Evolutionary conservation across 2,329 filamentous ascomycete genomes (phyloP), one percentile per base, ranked within the genome.

Genomic region (Chaetomium strumarium): DNA sequence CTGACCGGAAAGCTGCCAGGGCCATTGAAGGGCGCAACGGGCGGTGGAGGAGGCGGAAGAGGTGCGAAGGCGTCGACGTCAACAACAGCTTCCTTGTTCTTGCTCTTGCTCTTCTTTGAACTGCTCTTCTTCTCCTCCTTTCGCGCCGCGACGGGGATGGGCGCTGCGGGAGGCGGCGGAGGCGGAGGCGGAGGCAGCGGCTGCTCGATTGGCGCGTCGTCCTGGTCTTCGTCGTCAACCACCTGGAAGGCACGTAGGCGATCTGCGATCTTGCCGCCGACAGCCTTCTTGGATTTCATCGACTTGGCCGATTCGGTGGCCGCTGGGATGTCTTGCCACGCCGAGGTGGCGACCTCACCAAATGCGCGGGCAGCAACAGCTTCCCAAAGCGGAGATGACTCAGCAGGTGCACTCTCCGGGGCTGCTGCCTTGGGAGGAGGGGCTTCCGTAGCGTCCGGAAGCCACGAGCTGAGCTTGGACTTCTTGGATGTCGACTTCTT

Each of bases 1-100:
- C 77, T 74, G 40, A 71, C 70, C 20, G 81, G 81, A 63, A 84
- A 84, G 55, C 77, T 78, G 51, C 81, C 81, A 39, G 81, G 80
- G 6, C 4, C 4, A 24, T 24, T 24, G 7, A 81, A 69, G 30
- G 68, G 67, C 63, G 61, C 34, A 17, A 30, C 19, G 31, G 41
- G 31, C 24, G 55, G 56, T 16, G 57, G 57, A 47, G 57, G 53
- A 20, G 52, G 47, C 10, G 60, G 52, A 8, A 41, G 20, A 6
- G 57, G 34, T n/a, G 47, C 36, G 20, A 59, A 57, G 16, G 45
- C 31, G 39, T 51, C 47, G 42, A 56, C 50, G 51, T 59, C 55
- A 39, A 61, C 56, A 33, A 66, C 47, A 20, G 43, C 67, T 65
- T 69, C 59, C 50, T 60, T 58, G 34, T 45, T 53, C 41, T 61